Percentiles rank a stretch among this genome's conserved stretches.
phyloP scores from a whole-genome alignment of 441 rosid species.

The Mallotus japonicus region DNA sequence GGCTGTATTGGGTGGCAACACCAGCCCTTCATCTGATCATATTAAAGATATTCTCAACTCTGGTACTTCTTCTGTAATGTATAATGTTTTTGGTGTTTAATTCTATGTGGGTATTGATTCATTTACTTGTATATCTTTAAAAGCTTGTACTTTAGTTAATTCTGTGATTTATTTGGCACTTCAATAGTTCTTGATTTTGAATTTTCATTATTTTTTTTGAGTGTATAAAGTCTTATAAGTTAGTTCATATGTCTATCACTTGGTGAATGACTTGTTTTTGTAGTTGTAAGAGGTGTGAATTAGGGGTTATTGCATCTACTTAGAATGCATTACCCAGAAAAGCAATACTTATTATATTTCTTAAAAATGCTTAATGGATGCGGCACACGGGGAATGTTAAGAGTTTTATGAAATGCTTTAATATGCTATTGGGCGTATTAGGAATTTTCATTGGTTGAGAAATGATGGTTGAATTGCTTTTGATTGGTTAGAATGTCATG shows the following conservation, averaged over 20 bases:
- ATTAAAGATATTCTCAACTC: conserved; percentile 63
- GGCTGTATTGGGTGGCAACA: conserved; percentile 73
- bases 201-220: too few relatives aligned
- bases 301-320: too few relatives aligned
- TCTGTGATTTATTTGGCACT: not conserved
- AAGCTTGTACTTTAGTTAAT: not conserved
- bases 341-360: too few relatives aligned
- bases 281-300: too few relatives aligned
- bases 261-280: too few relatives aligned
- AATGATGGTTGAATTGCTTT: not conserved
- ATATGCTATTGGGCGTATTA: not conserved
- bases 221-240: too few relatives aligned
- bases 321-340: too few relatives aligned
- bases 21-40: conserved; percentile 51
- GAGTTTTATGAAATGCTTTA: not conserved
- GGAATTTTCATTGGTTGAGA: not conserved
- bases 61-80: conserved; percentile 33
- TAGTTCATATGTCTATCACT: too few relatives aligned
- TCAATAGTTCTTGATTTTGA: not conserved
- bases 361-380: too few relatives aligned
- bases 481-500: not conserved
- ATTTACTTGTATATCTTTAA: not conserved
- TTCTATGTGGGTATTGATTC: not conserved
- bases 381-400: too few relatives aligned
- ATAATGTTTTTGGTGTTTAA: not conserved